Percentiles rank a stretch among this genome's conserved stretches.
phyloP scores from a whole-genome alignment of 768 basidiomycete species.

The Flagelloscypha sp. region DNA sequence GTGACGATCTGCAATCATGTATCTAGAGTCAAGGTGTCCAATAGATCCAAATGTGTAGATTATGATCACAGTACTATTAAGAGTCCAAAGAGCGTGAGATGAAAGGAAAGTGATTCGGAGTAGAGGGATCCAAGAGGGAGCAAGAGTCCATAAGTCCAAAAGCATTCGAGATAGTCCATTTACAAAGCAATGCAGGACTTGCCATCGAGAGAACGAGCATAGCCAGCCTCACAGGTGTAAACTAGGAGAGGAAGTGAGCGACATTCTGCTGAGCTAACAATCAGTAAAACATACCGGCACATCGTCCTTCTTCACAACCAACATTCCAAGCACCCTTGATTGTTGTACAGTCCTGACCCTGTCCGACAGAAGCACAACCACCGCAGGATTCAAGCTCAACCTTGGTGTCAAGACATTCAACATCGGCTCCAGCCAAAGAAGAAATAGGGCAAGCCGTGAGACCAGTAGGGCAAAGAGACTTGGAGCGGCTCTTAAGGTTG shows the following conservation, averaged over 20 bases:
- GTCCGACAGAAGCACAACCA: constrained; percentile 56
- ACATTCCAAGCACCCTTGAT: constrained; percentile 63
- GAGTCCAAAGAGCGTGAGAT: constrained; percentile 10
- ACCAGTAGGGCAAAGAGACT: constrained; percentile 42
- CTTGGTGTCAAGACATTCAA: constrained; percentile 56
- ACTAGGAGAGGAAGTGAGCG: constrained; percentile 24
- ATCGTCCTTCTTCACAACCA: constrained; percentile 51
- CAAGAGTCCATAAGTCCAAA: constrained; percentile 4
- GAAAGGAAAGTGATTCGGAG: constrained; percentile 9
- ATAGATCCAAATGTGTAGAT: too few relatives aligned
- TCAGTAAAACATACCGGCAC: constrained; percentile 36
- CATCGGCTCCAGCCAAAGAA: constrained; percentile 32
- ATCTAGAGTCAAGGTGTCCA: too few relatives aligned
- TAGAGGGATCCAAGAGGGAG: constrained; percentile 5
- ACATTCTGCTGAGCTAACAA: not conserved
- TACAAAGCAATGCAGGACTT: constrained; percentile 33
- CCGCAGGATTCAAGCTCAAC: constrained; percentile 68
- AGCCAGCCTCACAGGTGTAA: constrained; percentile 43
- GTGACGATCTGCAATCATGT: too few relatives aligned
- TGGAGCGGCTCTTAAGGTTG: constrained; percentile 26
- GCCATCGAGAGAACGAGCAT: constrained; percentile 32
- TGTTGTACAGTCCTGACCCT: constrained; percentile 63
- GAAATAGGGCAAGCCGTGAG: constrained; percentile 51
- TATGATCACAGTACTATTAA: not conserved
- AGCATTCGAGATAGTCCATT: not conserved